These are phyloP conservation scores for Nemania sp. DNA, from an alignment of 2,329 filamentous ascomycete species.

Conservation along the genomic window DNA sequence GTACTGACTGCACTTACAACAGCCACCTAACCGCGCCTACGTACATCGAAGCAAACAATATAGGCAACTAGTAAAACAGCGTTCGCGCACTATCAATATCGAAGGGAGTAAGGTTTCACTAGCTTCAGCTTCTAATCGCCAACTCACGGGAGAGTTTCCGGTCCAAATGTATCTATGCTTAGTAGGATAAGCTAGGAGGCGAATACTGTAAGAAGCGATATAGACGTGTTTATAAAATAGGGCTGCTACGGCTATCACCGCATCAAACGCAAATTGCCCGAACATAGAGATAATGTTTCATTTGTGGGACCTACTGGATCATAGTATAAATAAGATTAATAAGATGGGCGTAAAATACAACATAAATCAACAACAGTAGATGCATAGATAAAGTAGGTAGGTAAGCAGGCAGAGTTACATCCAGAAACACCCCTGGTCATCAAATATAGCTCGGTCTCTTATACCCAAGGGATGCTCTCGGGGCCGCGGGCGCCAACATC, in stretches of 20 bases:
- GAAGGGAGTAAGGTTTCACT: neutral
- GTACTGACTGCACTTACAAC: neutral
- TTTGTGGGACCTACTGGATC: neutral
- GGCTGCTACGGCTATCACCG: neutral
- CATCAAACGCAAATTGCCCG: neutral
- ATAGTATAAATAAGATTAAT: neutral
- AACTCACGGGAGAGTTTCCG: no score
- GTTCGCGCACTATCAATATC: neutral
- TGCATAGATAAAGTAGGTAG: neutral
- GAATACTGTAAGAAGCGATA: neutral
- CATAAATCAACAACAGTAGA: neutral
- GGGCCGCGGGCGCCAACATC: constrained; percentile 44
- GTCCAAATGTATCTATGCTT: neutral
- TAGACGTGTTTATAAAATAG: neutral
- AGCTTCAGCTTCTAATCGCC: neutral
- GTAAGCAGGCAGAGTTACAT: neutral
- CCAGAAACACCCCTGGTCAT: neutral
- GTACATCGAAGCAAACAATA: constrained; percentile 1
- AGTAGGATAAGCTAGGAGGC: no score
- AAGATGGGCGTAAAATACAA: neutral
- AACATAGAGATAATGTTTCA: neutral
- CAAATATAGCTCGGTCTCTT: neutral
- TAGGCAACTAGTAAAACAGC: neutral
- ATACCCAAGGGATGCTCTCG: constrained; percentile 25
- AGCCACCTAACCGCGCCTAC: neutral